Conservation (phyloP, 352 stramenopile species). For the Pythium aquatile region DNA sequence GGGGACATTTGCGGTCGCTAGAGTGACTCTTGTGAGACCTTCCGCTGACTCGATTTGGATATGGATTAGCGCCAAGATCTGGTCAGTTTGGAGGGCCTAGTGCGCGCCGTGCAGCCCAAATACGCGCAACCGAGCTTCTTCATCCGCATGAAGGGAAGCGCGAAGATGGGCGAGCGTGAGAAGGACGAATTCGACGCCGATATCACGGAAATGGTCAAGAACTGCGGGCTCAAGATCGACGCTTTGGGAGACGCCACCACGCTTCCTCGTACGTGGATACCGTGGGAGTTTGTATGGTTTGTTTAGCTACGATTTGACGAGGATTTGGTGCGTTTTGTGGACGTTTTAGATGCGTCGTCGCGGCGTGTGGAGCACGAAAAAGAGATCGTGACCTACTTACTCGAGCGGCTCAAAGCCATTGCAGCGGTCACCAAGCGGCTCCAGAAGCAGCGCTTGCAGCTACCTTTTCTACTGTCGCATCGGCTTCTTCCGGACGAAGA, state of each 20-base stretch:
- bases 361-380: constrained; percentile 50
- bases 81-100: constrained; percentile 50
- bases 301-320: no score
- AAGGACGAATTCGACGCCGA: constrained; percentile 80
- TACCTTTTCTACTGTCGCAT: constrained; percentile 65
- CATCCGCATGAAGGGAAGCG: constrained; percentile 50
- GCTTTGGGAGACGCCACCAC: constrained; percentile 39
- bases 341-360: constrained; percentile 12
- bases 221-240: constrained; percentile 61
- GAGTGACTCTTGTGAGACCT: background rate
- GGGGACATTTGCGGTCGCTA: background rate
- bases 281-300: background rate
- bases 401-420: constrained; percentile 69
- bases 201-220: constrained; percentile 72
- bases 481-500: constrained; percentile 69
- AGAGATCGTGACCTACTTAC: constrained; percentile 69
- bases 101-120: constrained; percentile 43
- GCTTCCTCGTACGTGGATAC: constrained; percentile 18
- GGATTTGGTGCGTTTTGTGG: background rate
- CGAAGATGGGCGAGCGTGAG: constrained; percentile 62
- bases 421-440: constrained; percentile 63
- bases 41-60: background rate
- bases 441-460: constrained; percentile 66
- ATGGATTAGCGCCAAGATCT: constrained; percentile 42
- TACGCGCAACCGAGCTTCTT: constrained; percentile 65